Base-by-base conservation (phyloP, 1,139 yeast species). In the Nakaseomyces delphensis region DNA sequence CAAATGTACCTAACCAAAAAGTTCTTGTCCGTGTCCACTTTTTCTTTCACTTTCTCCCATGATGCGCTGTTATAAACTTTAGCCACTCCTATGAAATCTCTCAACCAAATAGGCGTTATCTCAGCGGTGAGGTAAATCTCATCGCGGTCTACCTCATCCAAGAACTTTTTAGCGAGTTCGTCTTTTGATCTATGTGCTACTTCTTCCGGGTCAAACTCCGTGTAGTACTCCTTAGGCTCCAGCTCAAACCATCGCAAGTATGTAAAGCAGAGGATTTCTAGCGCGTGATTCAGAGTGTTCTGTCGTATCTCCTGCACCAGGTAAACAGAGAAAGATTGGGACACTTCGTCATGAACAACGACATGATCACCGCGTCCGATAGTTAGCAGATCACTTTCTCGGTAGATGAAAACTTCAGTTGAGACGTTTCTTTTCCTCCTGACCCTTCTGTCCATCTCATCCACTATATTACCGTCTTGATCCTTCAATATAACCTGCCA, bases 111-210 rank as follows among this genome's bases (percentile, higher is more conserved):
- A 32, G 58, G 62, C 3, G 59, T 50, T 10, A 56, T 41, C 45
- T 58, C 63, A 5, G 63, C 60, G 2, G 64, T 60, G 20, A 60
- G 43, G 36, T 51, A 58, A 5, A 60, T 39, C 43, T 59, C 62
- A 31, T 50, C 45, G 27, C 46, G 47, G 38, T 56, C 47, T 14
- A 52, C 39, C 20, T 53, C 54, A n/a, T 51, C 35, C 11, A 46
- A 18, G 7, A 59, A 51, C 39, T 38, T 44, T 5, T 51, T 51
- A n/a, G 29, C 4, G 10, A 36, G 21, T 25, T 36, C 30, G 6
- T 36, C 30, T 15, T 5, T 8, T 4, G 31, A 14, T 11, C n/a
- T 13, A 24, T 43, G 44, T 6, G 43, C 20, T 6, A 42, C 20
- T 3, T 39, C 20, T 9, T 43, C 30, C 1, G 52, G 48, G 8